A percentile compares a stretch with the other conserved stretches of the same genome.
phyloP scores from a whole-genome alignment of 345 rosid genomes.

The Heritiera littoralis region DNA sequence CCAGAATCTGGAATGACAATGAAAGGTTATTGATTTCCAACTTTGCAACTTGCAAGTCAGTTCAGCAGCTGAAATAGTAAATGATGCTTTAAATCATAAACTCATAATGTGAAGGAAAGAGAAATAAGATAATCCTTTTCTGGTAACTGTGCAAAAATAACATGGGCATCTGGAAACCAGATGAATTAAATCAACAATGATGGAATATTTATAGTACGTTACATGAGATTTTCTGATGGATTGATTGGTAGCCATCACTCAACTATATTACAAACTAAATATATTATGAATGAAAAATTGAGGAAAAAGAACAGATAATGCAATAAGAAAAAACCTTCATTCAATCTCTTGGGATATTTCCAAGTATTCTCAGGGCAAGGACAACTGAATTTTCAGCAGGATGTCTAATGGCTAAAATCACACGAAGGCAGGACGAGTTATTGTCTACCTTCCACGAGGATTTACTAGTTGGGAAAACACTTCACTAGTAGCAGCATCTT shows the following conservation, averaged over 20 bases:
- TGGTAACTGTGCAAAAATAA: constrained; percentile 1
- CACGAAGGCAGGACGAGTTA: constrained; percentile 15
- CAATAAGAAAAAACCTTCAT: constrained; percentile 26
- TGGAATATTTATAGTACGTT: constrained; percentile 27
- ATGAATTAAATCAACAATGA: constrained; percentile 28
- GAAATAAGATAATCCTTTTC: not conserved
- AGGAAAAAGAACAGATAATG: constrained; percentile 30
- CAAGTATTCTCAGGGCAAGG: constrained; percentile 23
- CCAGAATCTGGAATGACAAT: not conserved
- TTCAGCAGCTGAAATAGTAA: not conserved
- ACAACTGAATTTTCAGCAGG: constrained; percentile 7
- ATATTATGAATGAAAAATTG: constrained; percentile 30
- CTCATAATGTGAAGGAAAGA: not conserved
- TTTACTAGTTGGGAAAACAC: constrained; percentile 98
- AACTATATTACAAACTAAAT: constrained; percentile 45
- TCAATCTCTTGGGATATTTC: constrained; percentile 22
- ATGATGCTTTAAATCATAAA: too few relatives aligned
- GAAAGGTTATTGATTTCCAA: not conserved
- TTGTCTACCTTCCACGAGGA: constrained; percentile 85
- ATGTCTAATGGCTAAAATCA: constrained; percentile 15
- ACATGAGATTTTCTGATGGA: constrained; percentile 25
- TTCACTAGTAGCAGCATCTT: constrained; percentile 85
- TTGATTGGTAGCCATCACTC: constrained; percentile 32
- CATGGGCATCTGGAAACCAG: not conserved
- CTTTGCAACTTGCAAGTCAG: constrained; percentile 5